These are phyloP conservation scores for Ophiostoma triangulosporum DNA, from an alignment of 2,329 filamentous ascomycete genomes.

Conservation along the genomic window DNA sequence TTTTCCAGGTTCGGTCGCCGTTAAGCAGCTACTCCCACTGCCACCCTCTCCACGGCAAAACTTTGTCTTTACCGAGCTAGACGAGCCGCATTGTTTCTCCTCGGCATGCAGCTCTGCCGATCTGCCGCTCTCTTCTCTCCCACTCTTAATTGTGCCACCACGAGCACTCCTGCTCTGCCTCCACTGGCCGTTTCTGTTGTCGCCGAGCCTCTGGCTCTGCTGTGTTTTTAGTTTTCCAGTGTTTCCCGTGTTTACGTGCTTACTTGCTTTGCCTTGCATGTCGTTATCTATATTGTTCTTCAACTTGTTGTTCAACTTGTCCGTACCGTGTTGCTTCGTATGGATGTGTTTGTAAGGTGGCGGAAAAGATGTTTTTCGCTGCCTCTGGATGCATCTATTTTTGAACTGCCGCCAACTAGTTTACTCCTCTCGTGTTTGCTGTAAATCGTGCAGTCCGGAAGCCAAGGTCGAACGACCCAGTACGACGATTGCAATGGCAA, in stretches of 20 bases:
- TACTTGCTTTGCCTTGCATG: not conserved
- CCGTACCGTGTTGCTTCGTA: not conserved
- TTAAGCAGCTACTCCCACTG: constrained; percentile 32
- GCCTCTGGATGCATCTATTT: no score
- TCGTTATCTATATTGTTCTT: constrained; percentile 1
- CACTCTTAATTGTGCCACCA: no score
- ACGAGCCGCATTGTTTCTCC: no score
- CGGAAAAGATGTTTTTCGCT: not conserved
- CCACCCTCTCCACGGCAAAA: not conserved
- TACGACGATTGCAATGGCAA: no score
- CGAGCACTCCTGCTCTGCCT: not conserved
- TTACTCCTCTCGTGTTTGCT: no score
- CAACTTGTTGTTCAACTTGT: not conserved
- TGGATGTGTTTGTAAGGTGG: constrained; percentile 6
- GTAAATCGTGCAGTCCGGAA: no score
- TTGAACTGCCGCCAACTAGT: no score
- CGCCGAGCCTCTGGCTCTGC: not conserved
- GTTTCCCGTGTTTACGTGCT: not conserved
- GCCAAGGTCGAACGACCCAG: no score
- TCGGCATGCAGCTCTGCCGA: not conserved
- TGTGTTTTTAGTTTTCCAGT: constrained; percentile 1
- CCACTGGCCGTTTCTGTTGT: not conserved
- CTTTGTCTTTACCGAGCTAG: no score
- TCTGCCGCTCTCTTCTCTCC: no score
- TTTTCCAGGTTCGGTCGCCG: constrained; percentile 90